These are phyloP conservation scores for Nectriaceae sp. DNA, from an alignment of 2,329 filamentous ascomycete genomes.

Conservation along the genomic window DNA sequence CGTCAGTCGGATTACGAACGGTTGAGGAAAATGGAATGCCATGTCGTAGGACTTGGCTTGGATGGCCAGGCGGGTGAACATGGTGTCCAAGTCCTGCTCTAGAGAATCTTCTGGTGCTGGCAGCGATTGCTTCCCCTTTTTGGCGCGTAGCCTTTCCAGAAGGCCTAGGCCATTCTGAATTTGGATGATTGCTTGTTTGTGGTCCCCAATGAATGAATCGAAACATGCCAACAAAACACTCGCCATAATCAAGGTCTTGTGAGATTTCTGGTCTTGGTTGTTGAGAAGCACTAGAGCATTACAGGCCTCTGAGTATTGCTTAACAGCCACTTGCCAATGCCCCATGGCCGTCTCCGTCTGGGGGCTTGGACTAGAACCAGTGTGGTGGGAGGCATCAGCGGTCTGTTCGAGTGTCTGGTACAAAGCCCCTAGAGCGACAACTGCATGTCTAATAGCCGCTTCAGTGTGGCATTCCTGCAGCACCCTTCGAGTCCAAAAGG, in stretches of 20 bases:
- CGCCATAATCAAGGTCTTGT: conserved; percentile 62
- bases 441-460: conserved; percentile 63
- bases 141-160: conserved; percentile 53
- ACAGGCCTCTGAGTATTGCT: conserved; percentile 60
- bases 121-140: conserved; percentile 36
- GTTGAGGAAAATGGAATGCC: conserved; percentile 67
- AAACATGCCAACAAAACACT: conserved; percentile 68
- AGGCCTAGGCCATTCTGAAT: conserved; percentile 60
- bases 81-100: conserved; percentile 61
- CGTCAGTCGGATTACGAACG: conserved; percentile 55
- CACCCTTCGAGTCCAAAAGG: conserved; percentile 66
- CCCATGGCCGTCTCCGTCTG: conserved; percentile 37
- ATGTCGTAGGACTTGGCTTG: conserved; percentile 70
- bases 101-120: conserved; percentile 45
- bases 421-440: conserved; percentile 65
- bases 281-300: conserved; percentile 49
- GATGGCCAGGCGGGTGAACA: conserved; percentile 64
- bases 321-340: conserved; percentile 63
- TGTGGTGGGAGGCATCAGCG: conserved; percentile 47
- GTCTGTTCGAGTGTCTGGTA: conserved; percentile 67
- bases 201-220: conserved; percentile 66
- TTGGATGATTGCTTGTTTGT: conserved; percentile 61
- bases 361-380: conserved; percentile 14
- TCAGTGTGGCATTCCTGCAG: conserved; percentile 65
- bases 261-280: conserved; percentile 45